Evolutionary conservation across 2,329 filamentous ascomycete genomes (phyloP), one percentile per base, ranked within the genome.

Genomic region (Colletotrichum sp.): DNA sequence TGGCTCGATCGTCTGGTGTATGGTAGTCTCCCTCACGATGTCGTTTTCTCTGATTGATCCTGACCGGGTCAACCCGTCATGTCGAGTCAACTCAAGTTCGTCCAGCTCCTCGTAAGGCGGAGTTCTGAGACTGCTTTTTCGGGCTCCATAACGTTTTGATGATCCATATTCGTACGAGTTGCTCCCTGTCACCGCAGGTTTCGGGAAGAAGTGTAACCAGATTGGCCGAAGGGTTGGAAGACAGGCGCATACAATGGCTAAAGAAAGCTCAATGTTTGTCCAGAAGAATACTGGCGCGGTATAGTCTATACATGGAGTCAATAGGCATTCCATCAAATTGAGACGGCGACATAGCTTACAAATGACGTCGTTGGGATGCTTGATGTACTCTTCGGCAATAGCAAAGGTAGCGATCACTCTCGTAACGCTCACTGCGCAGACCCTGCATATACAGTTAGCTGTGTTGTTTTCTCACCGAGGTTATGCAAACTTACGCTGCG

Each of bases 261-360:
- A 80, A 72, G 84, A 84, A 77, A 85, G 82, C 75, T 87, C 85
- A 72, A 86, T 82, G 69, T 85, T 82, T 8, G 85, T 86, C 83
- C 85, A 86, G 79, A 83, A 83, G 30, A 83, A 81, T 4, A 79
- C 79, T 0, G 80, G 80, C 2, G 80, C 80, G 3, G 32, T 34
- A 34, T 34, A 34, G 12, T 34, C 32, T 34, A 13, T 15, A 34
- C 12, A 34, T 13, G 12, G 12, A 6, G 32, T 34, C 12, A 34
- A 34, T 34, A 13, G 12, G 32, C 6, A 13, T 34, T 34, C 32
- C 1, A 16, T 28, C 3, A 3, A 7, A 28, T 18, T 26, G 18
- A 30, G 5, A 18, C 16, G 34, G 18, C 4, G 5, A 1, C 26
- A 5, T 6, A 30, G 32, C 32, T 34, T 78, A 81, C 80, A 81